Evolutionary conservation across 2,329 filamentous ascomycete genomes (phyloP).

Genomic region (Cadophora gregata): DNA sequence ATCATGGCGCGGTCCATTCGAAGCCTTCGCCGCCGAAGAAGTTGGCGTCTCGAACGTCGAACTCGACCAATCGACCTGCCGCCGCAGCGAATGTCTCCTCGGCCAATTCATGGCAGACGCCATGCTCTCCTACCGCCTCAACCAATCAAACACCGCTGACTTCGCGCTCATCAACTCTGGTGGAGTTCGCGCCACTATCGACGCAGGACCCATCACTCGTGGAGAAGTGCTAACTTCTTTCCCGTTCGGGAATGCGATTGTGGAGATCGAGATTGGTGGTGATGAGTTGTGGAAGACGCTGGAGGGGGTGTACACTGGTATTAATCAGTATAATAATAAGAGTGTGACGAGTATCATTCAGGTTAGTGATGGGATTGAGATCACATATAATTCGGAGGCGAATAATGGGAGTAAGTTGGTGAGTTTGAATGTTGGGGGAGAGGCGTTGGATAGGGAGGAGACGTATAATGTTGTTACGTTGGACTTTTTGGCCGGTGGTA

Average conservation of each 20-base stretch:
- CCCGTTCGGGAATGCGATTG: constrained; percentile 69
- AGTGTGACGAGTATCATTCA: constrained; percentile 65
- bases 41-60: constrained; percentile 60
- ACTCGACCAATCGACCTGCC: constrained; percentile 65
- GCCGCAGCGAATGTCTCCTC: constrained; percentile 61
- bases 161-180: constrained; percentile 67
- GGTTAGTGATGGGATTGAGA: constrained; percentile 57
- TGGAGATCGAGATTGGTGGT: constrained; percentile 61
- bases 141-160: constrained; percentile 47
- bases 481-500: constrained; percentile 61
- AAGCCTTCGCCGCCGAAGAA: constrained; percentile 62
- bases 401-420: constrained; percentile 57
- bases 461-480: constrained; percentile 65
- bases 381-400: constrained; percentile 62
- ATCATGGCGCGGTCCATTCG: constrained; percentile 65
- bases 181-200: constrained; percentile 68
- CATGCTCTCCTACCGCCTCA: constrained; percentile 64
- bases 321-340: constrained; percentile 60
- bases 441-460: constrained; percentile 51
- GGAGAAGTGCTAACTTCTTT: constrained; percentile 69
- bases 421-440: constrained; percentile 55
- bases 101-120: constrained; percentile 63
- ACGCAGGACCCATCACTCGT: constrained; percentile 64
- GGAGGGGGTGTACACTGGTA: constrained; percentile 61
- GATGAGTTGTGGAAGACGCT: constrained; percentile 61